phyloP scores from a whole-genome alignment of 169 alveolate genomes.

The Plasmodium vinckei region DNA sequence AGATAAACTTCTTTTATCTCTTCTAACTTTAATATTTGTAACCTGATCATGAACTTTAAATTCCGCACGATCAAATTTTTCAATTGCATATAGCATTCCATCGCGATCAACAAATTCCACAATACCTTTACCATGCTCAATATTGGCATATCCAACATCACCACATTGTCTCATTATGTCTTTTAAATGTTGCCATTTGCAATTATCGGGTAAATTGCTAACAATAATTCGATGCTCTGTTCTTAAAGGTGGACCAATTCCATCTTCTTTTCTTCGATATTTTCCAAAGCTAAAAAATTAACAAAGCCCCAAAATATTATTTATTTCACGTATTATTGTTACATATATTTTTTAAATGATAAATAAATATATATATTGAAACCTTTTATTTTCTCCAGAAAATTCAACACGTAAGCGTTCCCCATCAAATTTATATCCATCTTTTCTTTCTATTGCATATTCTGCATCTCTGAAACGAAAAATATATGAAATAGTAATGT shows the following conservation, averaged over 20 bases:
- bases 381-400: slow-evolving; percentile 80
- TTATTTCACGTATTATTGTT: background rate
- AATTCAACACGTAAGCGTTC: slow-evolving; percentile 85
- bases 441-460: slow-evolving; percentile 83
- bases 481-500: slow-evolving; percentile 7
- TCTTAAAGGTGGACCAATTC: slow-evolving; percentile 76
- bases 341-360: background rate
- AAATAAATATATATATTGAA: background rate
- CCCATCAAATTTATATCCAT: slow-evolving; percentile 80
- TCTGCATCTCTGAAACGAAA: slow-evolving; percentile 80
- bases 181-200: slow-evolving; percentile 89
- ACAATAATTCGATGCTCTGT: slow-evolving; percentile 85
- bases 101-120: slow-evolving; percentile 81
- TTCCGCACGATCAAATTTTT: slow-evolving; percentile 84
- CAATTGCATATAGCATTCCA: slow-evolving; percentile 84
- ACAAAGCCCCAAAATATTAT: slow-evolving; percentile 2
- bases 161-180: slow-evolving; percentile 89
- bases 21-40: slow-evolving; percentile 78
- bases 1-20: slow-evolving; percentile 49
- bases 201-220: slow-evolving; percentile 84
- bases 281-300: slow-evolving; percentile 62
- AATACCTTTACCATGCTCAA: slow-evolving; percentile 82
- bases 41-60: slow-evolving; percentile 77
- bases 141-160: slow-evolving; percentile 87
- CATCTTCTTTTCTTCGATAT: slow-evolving; percentile 70